A percentile compares a stretch with the other conserved stretches of the same genome.
These are phyloP conservation scores for Phytophthora ohioensis DNA, from an alignment of 352 stramenopile species.

Conservation along the genomic window DNA sequence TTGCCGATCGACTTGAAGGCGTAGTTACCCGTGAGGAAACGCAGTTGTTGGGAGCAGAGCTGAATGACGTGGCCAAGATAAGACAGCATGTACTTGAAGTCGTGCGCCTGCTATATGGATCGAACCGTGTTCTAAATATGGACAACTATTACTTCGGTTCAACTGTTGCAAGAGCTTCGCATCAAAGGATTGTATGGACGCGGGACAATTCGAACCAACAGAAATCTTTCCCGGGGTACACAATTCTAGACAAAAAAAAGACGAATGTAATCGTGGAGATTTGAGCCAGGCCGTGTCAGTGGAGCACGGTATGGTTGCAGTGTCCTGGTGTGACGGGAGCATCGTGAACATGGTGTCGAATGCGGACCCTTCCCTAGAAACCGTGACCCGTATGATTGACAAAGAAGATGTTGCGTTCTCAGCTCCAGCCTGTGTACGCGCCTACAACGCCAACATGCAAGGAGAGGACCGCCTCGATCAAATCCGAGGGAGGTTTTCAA, in stretches of 20 bases:
- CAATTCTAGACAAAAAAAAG: conserved; percentile 11
- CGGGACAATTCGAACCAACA: conserved; percentile 21
- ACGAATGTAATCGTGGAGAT: conserved; percentile 6
- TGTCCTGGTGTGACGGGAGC: conserved; percentile 36
- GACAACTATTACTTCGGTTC: conserved; percentile 46
- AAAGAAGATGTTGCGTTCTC: not conserved
- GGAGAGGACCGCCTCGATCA: not conserved
- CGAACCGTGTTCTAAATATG: conserved; percentile 34
- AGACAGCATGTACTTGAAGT: conserved; percentile 39
- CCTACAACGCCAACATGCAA: not conserved
- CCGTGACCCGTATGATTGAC: not conserved
- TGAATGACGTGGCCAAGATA: conserved; percentile 1
- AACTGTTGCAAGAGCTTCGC: conserved; percentile 28
- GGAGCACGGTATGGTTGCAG: conserved; percentile 23
- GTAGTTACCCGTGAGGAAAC: not conserved
- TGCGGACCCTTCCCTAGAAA: not conserved
- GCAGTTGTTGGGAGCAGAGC: not conserved
- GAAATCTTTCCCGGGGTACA: conserved; percentile 32
- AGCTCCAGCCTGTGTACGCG: not conserved
- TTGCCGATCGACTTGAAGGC: conserved; percentile 15
- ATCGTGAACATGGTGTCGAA: conserved; percentile 33
- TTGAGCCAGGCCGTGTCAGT: conserved; percentile 20
- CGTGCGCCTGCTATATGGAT: conserved; percentile 14
- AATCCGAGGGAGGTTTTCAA: not conserved
- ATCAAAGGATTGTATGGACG: conserved; percentile 28